Conservation (phyloP, 78 protist genomes). For the Planoprotostelium fungivorum region DNA sequence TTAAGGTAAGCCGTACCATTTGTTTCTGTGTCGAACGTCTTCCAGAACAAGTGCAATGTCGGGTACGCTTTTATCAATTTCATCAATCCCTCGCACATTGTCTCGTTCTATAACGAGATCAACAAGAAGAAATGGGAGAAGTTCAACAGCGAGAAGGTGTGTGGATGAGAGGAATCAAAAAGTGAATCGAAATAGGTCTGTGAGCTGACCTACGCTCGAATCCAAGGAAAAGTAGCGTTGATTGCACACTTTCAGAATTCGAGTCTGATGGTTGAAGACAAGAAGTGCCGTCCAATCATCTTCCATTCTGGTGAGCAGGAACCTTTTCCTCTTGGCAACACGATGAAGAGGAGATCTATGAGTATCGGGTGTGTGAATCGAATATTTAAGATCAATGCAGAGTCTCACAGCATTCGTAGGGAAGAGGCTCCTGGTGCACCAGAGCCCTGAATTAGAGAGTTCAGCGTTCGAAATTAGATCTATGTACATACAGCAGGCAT, state of each 20-base stretch:
- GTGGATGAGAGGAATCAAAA: too few relatives aligned
- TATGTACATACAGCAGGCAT: too few relatives aligned
- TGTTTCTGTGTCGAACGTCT: neutral
- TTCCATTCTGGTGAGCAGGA: slow-evolving; percentile 8
- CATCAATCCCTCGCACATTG: slow-evolving; percentile 14
- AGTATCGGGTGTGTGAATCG: too few relatives aligned
- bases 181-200: slow-evolving; percentile 52
- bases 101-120: slow-evolving; percentile 48
- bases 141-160: slow-evolving; percentile 50
- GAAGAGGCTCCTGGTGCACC: too few relatives aligned
- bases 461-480: too few relatives aligned
- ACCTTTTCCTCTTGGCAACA: neutral
- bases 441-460: too few relatives aligned
- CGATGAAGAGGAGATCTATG: neutral
- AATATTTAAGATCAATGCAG: too few relatives aligned
- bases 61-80: slow-evolving; percentile 90
- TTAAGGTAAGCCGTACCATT: slow-evolving; percentile 21
- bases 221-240: slow-evolving; percentile 28
- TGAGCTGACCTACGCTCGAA: slow-evolving; percentile 76
- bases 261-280: neutral
- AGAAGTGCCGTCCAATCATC: slow-evolving; percentile 20
- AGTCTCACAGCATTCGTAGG: too few relatives aligned
- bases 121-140: slow-evolving; percentile 66
- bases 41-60: slow-evolving; percentile 68
- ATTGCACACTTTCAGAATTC: slow-evolving; percentile 35